These are phyloP conservation scores for Trichoderma sp. DNA, from an alignment of 2,329 filamentous ascomycete species.

Conservation along the genomic window DNA sequence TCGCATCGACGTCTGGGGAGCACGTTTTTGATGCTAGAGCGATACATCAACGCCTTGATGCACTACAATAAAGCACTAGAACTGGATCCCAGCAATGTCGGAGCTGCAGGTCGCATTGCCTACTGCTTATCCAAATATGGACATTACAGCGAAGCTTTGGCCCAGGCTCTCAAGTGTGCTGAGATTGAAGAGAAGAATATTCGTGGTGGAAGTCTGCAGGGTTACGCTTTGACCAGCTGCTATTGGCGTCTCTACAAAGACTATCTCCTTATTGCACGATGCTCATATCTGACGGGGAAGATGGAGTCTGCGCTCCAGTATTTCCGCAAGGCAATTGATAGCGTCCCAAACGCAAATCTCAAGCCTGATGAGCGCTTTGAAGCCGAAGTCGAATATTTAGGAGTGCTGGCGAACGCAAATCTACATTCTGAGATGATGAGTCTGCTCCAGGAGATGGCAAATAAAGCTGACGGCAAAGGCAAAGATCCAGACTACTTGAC, in stretches of 20 bases:
- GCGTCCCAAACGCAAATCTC: conserved; percentile 35
- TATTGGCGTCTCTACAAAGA: conserved; percentile 49
- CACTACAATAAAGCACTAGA: conserved; percentile 45
- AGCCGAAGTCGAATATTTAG: conserved; percentile 44
- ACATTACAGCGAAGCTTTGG: conserved; percentile 43
- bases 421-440: conserved; percentile 43
- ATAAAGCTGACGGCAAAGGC: conserved; percentile 33
- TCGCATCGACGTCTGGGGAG: conserved; percentile 48
- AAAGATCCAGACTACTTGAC: conserved; percentile 40
- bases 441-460: conserved; percentile 42
- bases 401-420: conserved; percentile 45
- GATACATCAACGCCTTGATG: conserved; percentile 42
- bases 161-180: conserved; percentile 45
- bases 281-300: conserved; percentile 41
- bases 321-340: conserved; percentile 44
- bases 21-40: conserved; percentile 45
- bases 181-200: conserved; percentile 41
- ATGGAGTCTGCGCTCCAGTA: conserved; percentile 43
- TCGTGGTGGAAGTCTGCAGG: conserved; percentile 35
- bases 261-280: conserved; percentile 45
- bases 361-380: conserved; percentile 43
- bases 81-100: conserved; percentile 45
- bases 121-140: conserved; percentile 46
- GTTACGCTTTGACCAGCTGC: conserved; percentile 35
- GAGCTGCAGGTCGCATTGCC: conserved; percentile 48